These are phyloP conservation scores for Skeletonema tropicum DNA, from an alignment of 108 stramenopile species.

Conservation along the genomic window DNA sequence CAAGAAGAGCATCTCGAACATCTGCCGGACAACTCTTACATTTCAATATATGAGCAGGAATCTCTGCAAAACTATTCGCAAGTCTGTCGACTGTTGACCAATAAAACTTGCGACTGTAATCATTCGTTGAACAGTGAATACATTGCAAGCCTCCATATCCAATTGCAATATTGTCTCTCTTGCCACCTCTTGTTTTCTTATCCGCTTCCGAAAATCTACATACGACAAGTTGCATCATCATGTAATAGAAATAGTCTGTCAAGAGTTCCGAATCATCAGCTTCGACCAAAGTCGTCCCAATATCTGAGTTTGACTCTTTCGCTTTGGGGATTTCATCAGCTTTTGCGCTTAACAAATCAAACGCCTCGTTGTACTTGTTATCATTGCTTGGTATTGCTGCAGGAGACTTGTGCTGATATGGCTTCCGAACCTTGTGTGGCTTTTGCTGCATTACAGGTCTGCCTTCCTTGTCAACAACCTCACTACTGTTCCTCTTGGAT, in stretches of 20 bases:
- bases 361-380: slow-evolving; percentile 31
- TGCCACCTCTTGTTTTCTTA: slow-evolving; percentile 89
- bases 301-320: slow-evolving; percentile 20
- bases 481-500: not conserved
- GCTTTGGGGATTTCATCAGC: slow-evolving; percentile 18
- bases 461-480: not conserved
- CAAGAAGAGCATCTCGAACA: slow-evolving; percentile 68
- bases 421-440: slow-evolving; percentile 9
- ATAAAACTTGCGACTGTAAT: slow-evolving; percentile 83
- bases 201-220: slow-evolving; percentile 85
- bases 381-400: slow-evolving; percentile 32
- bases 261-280: slow-evolving; percentile 47
- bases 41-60: slow-evolving; percentile 84
- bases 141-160: slow-evolving; percentile 91
- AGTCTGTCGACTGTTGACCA: slow-evolving; percentile 90
- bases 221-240: slow-evolving; percentile 85
- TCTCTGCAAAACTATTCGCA: slow-evolving; percentile 91
- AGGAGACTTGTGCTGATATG: slow-evolving; percentile 37
- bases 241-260: slow-evolving; percentile 86
- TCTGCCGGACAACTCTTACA: slow-evolving; percentile 74
- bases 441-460: not conserved
- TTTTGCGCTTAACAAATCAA: slow-evolving; percentile 22
- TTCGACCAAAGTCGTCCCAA: slow-evolving; percentile 39
- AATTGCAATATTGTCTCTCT: slow-evolving; percentile 80
- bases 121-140: slow-evolving; percentile 68